Evolutionary conservation across 2,329 filamentous ascomycete species (phyloP), one percentile per base, ranked within the genome.

Genomic region (Fusarium sp.): DNA sequence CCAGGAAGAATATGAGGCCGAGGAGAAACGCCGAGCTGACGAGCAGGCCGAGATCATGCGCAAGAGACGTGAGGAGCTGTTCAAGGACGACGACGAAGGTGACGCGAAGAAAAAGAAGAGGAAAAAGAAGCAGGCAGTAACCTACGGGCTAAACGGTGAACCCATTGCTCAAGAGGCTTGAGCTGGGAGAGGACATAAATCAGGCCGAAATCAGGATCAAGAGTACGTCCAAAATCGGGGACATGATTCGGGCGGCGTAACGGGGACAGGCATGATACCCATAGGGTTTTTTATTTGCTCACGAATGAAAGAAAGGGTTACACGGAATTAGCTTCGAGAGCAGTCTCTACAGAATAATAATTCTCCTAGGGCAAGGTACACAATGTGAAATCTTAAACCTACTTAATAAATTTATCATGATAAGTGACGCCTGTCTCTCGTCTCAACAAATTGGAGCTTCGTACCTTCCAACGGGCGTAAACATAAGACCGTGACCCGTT

Each of bases 11-110:
- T 85, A 84, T 54, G 83, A 85, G 73, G 83, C 83, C 3, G 82
- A 84, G 75, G 79, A 83, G 74, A 82, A 82, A 70, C 82, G 79
- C 56, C 76, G 82, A 59, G 82, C 80, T 38, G 86, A 85, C 73
- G 85, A 86, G 74, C 84, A 84, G 75, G 84, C 82, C 23, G 85
- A 86, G 73, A 80, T 84, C 54, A 84, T 84, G 78, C 80, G 82
- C 66, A 83, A 83, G 81, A 85, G 83, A 82, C 81, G 82, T 35
- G 85, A 87, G 76, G 84, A 84, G 62, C 81, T 88, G 25, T 85
- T 86, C 67, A 84, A 83, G 19, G 83, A 84, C 44, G 82, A 82
- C 21, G 80, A 82, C 10, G 78, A 77, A 19, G 67, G 61, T 5
- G 69, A 63, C 18, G 72, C 64, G n/a, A 78, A 75, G 70, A 82